Base-by-base conservation (phyloP, 2,329 filamentous ascomycete genomes). In the Bertia moriformis region DNA sequence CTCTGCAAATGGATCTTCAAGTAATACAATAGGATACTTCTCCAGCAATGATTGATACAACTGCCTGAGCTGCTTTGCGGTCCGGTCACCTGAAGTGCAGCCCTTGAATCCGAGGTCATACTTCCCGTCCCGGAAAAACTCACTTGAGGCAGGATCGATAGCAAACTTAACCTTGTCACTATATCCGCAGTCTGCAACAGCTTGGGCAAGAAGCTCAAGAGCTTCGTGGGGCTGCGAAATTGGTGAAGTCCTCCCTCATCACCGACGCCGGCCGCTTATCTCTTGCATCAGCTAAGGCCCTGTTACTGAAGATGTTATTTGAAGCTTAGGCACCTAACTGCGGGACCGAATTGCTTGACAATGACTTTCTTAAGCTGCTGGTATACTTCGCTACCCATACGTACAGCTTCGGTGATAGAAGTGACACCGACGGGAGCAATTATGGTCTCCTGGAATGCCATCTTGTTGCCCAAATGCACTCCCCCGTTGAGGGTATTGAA, bases 401-500 rank as follows among this genome's bases (percentile, higher is more conserved):
- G 49, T n/a, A 57, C 46, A 15, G 50, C 54, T 14, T 56, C 44
- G 14, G 46, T 42, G 10, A 54, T 43, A 12, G 43, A 44, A 13
- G 35, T 42, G 1, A 49, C 51, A 2, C 51, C 49, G 2, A 48
- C 43, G 15, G 45, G 43, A 12, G 49, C 50, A 19, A 53, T 41
- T 50, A 54, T 53, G 27, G 51, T 45, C 39, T 51, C 51, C 54
- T 74, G 70, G 59, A 74, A 73, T 35, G 69, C 68, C 50, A 73
- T 56, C 3, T 43, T 42, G 38, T 58, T 59, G 13, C 55, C 55
- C 1, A 54, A 56, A 42, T 59, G 56, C 15, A 51, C 50, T 5
- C 56, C 56, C 49, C 70, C 70, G 55, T 75, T 74, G 39, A 75
- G 59, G 39, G 73, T 68, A 53, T 73, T 73, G 60, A 67, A 64